Evolutionary conservation across 345 rosid species (phyloP).

Genomic region (Microthlaspi erraticum): DNA sequence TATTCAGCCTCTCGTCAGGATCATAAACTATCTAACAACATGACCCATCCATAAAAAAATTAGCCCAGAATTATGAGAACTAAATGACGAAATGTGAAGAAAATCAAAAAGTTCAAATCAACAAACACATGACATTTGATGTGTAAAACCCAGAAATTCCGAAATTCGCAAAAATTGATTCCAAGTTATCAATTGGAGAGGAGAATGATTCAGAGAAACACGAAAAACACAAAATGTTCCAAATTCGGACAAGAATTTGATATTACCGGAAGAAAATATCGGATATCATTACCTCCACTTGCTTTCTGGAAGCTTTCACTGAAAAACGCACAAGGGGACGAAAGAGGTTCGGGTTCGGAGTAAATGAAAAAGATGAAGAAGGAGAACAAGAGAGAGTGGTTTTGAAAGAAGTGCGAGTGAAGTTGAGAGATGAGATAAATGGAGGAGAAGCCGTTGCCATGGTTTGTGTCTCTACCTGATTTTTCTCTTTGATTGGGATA

Average conservation of each 20-base stretch:
- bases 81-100: background rate
- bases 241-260: background rate
- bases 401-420: conserved; percentile 46
- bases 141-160: background rate
- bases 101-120: background rate
- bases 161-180: background rate
- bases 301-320: conserved; percentile 60
- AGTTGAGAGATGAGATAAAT: conserved; percentile 51
- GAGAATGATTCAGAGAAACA: background rate
- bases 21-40: conserved; percentile 72
- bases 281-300: conserved; percentile 56
- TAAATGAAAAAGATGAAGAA: conserved; percentile 8
- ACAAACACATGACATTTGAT: background rate
- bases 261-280: background rate
- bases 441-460: conserved; percentile 59
- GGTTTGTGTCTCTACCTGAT: background rate
- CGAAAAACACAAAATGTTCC: background rate
- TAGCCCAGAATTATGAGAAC: background rate
- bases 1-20: conserved; percentile 79
- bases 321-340: conserved; percentile 45
- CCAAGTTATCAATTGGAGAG: conserved; percentile 14
- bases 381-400: conserved; percentile 28
- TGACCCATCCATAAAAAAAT: conserved; percentile 20
- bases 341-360: conserved; percentile 45
- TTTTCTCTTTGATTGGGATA: conserved; percentile 26